Conservation (phyloP, 768 basidiomycete genomes). For the Cyathus striatus region DNA sequence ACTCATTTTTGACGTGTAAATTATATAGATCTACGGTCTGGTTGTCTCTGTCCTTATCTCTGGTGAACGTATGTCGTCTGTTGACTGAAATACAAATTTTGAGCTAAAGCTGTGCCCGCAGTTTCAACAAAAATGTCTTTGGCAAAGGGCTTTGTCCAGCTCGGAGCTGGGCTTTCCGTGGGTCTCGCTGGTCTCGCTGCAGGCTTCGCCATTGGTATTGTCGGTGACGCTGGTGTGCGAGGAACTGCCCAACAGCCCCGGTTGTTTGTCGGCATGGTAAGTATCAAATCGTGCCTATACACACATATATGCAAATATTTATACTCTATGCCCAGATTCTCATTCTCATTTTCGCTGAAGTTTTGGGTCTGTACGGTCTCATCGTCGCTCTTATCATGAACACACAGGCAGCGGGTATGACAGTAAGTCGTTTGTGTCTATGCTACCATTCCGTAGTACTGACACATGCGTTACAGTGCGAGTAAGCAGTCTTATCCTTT, state of each 20-base stretch:
- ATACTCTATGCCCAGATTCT: constrained; percentile 54
- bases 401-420: constrained; percentile 51
- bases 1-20: constrained; percentile 2
- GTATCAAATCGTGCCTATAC: constrained; percentile 20
- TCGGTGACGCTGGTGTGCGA: constrained; percentile 97
- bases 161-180: constrained; percentile 90
- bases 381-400: constrained; percentile 97
- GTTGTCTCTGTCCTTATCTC: constrained; percentile 99
- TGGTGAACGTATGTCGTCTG: constrained; percentile 60
- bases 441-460: too few species aligned
- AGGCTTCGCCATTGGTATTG: constrained; percentile 97
- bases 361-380: constrained; percentile 88
- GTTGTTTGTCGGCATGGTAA: constrained; percentile 90
- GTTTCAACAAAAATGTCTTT: constrained; percentile 80
- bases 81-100: background rate
- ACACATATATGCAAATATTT: too few species aligned
- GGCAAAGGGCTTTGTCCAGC: constrained; percentile 89
- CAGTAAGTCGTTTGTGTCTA: constrained; percentile 14
- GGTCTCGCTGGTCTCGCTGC: constrained; percentile 94
- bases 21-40: constrained; percentile 83
- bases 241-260: constrained; percentile 96
- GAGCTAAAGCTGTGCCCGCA: constrained; percentile 21
- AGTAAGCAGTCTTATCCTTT: too few species aligned
- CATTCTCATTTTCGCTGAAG: constrained; percentile 97
- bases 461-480: too few species aligned